These are phyloP conservation scores for Apodospora peruviana DNA, from an alignment of 495 filamentous ascomycete species.

Conservation along the genomic window DNA sequence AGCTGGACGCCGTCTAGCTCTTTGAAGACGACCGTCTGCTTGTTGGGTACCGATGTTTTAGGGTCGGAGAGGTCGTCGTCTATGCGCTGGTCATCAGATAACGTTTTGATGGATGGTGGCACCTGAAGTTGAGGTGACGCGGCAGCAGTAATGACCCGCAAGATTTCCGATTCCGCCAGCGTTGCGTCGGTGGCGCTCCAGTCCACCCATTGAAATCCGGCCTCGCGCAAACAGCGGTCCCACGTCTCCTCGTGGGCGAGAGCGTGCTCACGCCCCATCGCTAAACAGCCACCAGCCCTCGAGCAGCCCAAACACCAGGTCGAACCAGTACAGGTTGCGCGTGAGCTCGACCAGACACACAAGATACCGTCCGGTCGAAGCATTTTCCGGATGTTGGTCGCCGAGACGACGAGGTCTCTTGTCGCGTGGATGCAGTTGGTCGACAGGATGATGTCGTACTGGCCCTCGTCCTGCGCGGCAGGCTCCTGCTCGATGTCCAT, in stretches of 20 bases:
- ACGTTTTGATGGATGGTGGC: not conserved
- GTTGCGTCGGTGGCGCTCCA: conserved; percentile 42
- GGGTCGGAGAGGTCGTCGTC: no score
- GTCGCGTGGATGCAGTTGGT: conserved; percentile 48
- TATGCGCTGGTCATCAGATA: no score
- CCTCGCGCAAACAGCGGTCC: conserved; percentile 32
- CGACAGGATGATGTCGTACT: conserved; percentile 49
- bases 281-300: conserved; percentile 52
- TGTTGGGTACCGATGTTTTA: no score
- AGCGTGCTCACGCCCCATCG: conserved; percentile 42
- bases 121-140: not conserved
- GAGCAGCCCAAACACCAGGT: conserved; percentile 46
- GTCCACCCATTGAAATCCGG: conserved; percentile 42
- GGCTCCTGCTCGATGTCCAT: conserved; percentile 46
- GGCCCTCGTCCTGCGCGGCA: conserved; percentile 38
- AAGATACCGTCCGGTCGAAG: conserved; percentile 34
- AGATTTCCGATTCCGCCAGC: conserved; percentile 21
- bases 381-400: conserved; percentile 24
- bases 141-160: conserved; percentile 2
- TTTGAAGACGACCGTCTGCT: conserved; percentile 32
- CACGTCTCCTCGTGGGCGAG: conserved; percentile 31
- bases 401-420: conserved; percentile 19
- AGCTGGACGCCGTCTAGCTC: conserved; percentile 19
- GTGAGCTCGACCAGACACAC: conserved; percentile 34
- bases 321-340: conserved; percentile 31